Evolutionary conservation across 495 filamentous ascomycete species (phyloP), one percentile per base, ranked within the genome.

Genomic region (Aspergillus diversus): DNA sequence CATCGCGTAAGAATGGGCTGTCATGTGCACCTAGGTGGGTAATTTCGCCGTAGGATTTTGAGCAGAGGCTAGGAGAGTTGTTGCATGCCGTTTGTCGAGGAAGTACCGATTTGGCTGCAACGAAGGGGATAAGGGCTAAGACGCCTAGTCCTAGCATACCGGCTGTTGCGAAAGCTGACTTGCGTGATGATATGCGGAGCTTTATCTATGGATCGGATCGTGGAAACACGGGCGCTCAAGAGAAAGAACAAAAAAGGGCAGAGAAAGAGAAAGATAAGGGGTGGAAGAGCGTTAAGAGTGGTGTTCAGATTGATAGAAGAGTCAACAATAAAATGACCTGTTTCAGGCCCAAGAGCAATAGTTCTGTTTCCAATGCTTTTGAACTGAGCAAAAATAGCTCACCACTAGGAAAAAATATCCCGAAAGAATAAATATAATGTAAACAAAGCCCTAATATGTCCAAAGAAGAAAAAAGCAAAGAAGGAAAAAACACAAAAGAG

Each of bases 21-120:
- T 89, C 81, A 69, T 89, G 89, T 48, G 89, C 85, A 13, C 86
- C 86, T 5, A 89, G 77, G 69, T 87, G 81, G 39, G 86, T 88
- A 61, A 89, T 84, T 57, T 86, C 83, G 63, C 81, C 81, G 71
- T 88, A 89, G 15, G 80, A 71, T 65, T 81, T 81, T 59, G 73
- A 75, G 79, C 86, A 89, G 32, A 89, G 79, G 48, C 77, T 74
- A 11, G 86, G 83, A 5, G 83, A 85, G 70, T 88, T 88, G 71
- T 89, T 89, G 81, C 86, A 89, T 42, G 78, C 80, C 43, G 74
- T 81, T 13, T 67, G 65, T 47, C 77, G 77, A 42, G 70, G 57
- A 9, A 66, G 61, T 12, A 77, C 52, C 15, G 71, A 63, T 57
- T 69, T 72, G 37, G 75, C 74, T 12, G 72, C 67, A 15, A 67